Percentiles rank a stretch among this genome's conserved stretches.
Evolutionary conservation across 371 early-diverging fungal species (phyloP).

Genomic region (Apophysomyces elegans): DNA sequence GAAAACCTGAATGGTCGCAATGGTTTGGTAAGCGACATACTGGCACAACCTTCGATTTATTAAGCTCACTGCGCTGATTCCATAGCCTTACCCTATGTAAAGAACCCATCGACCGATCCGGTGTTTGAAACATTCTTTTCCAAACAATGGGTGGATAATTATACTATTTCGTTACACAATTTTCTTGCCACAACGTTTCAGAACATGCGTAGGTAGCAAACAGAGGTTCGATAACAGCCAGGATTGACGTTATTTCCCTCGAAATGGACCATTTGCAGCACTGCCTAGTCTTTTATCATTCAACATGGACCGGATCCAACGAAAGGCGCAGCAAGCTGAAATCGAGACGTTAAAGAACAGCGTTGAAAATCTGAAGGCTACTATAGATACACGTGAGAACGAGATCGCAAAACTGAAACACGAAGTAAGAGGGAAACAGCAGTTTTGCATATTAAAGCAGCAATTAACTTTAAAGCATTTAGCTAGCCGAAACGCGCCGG

Average conservation of each 20-base stretch:
- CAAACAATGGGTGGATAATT: slow-evolving; percentile 70
- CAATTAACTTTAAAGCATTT: not conserved
- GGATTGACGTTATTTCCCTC: not conserved
- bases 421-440: slow-evolving; percentile 25
- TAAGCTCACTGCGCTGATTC: not conserved
- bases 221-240: not conserved
- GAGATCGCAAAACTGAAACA: slow-evolving; percentile 54
- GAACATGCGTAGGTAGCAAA: slow-evolving; percentile 62
- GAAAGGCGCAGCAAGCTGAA: slow-evolving; percentile 61
- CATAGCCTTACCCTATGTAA: slow-evolving; percentile 65
- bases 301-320: slow-evolving; percentile 61
- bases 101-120: slow-evolving; percentile 65
- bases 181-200: slow-evolving; percentile 71
- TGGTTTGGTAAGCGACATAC: slow-evolving; percentile 65
- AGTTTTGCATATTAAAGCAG: not conserved
- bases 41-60: not conserved
- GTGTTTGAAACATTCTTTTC: slow-evolving; percentile 68
- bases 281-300: slow-evolving; percentile 65
- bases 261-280: slow-evolving; percentile 37
- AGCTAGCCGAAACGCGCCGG: slow-evolving; percentile 42
- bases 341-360: slow-evolving; percentile 57
- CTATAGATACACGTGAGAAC: slow-evolving; percentile 55
- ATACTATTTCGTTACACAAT: slow-evolving; percentile 66
- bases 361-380: slow-evolving; percentile 55
- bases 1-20: slow-evolving; percentile 65